Percentiles rank a stretch among this genome's conserved stretches.
Evolutionary conservation across 73 alveolate genomes (phyloP).

Genomic region (Paramecium sonneborni): DNA sequence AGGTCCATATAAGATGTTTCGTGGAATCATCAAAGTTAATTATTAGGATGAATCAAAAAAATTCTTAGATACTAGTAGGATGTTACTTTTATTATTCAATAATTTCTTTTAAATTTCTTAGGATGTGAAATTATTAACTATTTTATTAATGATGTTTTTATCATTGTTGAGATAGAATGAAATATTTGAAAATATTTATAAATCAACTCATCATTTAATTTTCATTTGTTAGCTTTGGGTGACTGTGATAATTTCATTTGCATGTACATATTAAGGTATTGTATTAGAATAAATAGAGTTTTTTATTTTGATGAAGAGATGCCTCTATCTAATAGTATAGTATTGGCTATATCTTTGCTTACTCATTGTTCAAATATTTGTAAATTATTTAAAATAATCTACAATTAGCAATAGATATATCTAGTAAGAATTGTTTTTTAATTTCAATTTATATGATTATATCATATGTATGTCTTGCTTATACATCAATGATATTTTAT

Average conservation of each 20-base stretch:
- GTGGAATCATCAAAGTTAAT: background rate
- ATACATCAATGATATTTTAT: background rate
- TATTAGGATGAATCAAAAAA: background rate
- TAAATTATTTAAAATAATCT: background rate
- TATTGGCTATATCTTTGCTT: background rate
- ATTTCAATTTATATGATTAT: constrained; percentile 27
- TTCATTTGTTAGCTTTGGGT: background rate
- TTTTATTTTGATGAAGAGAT: background rate
- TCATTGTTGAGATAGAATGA: background rate
- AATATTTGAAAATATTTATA: background rate
- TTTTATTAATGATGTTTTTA: background rate
- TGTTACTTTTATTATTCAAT: background rate
- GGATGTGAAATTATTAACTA: background rate
- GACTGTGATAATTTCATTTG: background rate
- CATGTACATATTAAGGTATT: background rate
- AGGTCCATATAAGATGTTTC: background rate
- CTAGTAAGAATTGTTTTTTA: background rate
- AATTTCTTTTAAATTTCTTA: background rate
- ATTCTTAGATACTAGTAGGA: background rate
- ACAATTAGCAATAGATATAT: background rate
- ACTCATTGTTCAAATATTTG: background rate
- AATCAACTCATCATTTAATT: background rate
- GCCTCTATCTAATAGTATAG: background rate
- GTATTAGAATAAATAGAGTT: background rate
- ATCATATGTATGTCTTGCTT: background rate